phyloP scores from a whole-genome alignment of 1,139 yeast species.

The Candida frijolesensis region DNA sequence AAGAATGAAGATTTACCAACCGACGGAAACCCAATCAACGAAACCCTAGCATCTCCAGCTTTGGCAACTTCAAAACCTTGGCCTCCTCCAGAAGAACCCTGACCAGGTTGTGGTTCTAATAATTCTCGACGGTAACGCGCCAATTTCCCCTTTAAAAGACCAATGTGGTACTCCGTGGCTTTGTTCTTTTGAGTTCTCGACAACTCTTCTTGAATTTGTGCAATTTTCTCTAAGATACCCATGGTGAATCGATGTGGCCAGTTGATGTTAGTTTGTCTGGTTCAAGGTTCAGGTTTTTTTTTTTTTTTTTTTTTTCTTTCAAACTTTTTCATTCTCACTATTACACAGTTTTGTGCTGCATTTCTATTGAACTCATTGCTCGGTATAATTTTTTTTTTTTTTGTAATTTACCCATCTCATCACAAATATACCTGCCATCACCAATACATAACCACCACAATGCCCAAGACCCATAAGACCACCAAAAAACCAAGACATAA shows the following conservation, averaged over 20 bases:
- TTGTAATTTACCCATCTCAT: constrained; percentile 1
- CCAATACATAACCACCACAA: constrained; percentile 4
- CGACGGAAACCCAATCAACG: constrained; percentile 94
- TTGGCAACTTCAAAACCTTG: constrained; percentile 95
- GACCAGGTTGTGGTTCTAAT: constrained; percentile 80
- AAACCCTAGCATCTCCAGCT: constrained; percentile 95
- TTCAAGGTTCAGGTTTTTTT: neutral
- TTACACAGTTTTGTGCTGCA: no score
- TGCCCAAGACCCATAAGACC: constrained; percentile 16
- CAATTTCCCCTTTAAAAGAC: constrained; percentile 88
- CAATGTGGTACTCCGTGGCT: constrained; percentile 97
- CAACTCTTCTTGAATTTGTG: constrained; percentile 90
- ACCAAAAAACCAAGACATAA: constrained; percentile 12
- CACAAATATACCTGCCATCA: neutral
- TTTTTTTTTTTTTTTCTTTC: neutral
- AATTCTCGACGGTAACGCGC: constrained; percentile 94
- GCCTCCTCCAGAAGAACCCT: constrained; percentile 70
- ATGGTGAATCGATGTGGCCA: constrained; percentile 15
- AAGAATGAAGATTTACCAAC: constrained; percentile 94
- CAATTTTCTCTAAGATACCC: constrained; percentile 68
- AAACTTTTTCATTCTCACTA: no score
- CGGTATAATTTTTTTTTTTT: neutral
- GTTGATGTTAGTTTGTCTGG: neutral
- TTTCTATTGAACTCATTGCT: neutral
- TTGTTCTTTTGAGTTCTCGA: constrained; percentile 95